Conservation (phyloP, 352 stramenopile species). For the Pythium scleroteichum region DNA sequence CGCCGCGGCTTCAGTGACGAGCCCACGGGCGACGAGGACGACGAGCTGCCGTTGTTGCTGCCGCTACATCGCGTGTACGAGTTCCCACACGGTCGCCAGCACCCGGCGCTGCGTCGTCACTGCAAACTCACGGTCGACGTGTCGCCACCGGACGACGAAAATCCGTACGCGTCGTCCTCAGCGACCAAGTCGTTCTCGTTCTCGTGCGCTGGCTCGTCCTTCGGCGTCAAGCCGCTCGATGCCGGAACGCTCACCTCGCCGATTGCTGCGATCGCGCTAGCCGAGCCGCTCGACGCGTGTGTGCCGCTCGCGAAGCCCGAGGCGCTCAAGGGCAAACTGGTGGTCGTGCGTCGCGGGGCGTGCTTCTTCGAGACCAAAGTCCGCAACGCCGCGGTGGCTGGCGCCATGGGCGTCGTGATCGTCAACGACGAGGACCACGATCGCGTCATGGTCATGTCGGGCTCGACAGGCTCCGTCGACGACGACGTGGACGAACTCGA, state of each 20-base stretch:
- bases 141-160: constrained; percentile 8
- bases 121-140: constrained; percentile 42
- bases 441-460: constrained; percentile 79
- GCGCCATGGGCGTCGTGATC: constrained; percentile 58
- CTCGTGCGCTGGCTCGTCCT: constrained; percentile 62
- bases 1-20: constrained; percentile 15
- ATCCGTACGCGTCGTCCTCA: constrained; percentile 19
- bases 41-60: constrained; percentile 39
- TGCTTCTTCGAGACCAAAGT: constrained; percentile 83
- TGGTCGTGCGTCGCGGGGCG: constrained; percentile 51
- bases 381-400: constrained; percentile 44
- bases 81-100: constrained; percentile 13
- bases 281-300: constrained; percentile 59
- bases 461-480: constrained; percentile 24
- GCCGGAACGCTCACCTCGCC: constrained; percentile 28
- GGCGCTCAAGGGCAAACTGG: constrained; percentile 43
- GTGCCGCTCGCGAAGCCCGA: constrained; percentile 38
- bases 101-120: constrained; percentile 34
- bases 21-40: constrained; percentile 17
- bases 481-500: constrained; percentile 10
- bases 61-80: constrained; percentile 49
- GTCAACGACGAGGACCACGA: constrained; percentile 67
- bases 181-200: constrained; percentile 28
- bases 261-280: constrained; percentile 38
- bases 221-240: constrained; percentile 45